Percentiles rank a stretch among this genome's conserved stretches.
phyloP scores from a whole-genome alignment of 2,329 filamentous ascomycete genomes.

The Rutstroemia sp. region DNA sequence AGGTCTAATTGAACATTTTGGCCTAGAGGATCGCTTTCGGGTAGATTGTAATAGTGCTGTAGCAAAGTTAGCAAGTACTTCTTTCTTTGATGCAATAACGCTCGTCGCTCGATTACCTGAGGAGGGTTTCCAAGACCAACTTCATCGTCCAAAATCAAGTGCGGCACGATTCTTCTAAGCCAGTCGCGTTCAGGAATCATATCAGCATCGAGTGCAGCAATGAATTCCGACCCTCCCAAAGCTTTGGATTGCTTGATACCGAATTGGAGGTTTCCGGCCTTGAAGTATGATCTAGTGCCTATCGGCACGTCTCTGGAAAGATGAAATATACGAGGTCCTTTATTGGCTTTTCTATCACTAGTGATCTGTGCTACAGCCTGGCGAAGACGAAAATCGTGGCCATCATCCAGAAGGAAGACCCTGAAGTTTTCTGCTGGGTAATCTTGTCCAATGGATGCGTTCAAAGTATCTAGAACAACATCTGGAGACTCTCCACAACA shows the following conservation, averaged over 20 bases:
- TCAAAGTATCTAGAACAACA: background rate
- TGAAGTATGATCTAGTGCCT: constrained; percentile 44
- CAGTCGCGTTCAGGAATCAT: constrained; percentile 58
- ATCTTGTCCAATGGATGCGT: background rate
- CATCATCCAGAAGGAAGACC: constrained; percentile 50
- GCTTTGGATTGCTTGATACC: constrained; percentile 42
- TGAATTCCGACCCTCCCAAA: constrained; percentile 46
- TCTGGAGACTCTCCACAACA: too few relatives aligned
- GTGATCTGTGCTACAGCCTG: too few relatives aligned
- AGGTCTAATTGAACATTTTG: too few relatives aligned
- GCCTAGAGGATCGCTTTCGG: too few relatives aligned
- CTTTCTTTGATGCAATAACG: too few relatives aligned
- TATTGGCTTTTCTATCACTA: too few relatives aligned
- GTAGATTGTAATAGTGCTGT: too few relatives aligned
- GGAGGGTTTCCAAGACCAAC: too few relatives aligned
- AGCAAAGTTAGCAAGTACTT: too few relatives aligned
- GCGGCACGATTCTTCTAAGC: constrained; percentile 16
- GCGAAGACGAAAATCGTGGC: constrained; percentile 35
- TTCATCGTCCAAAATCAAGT: too few relatives aligned
- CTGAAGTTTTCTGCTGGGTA: constrained; percentile 46
- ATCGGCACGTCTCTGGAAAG: background rate
- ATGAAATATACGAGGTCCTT: too few relatives aligned
- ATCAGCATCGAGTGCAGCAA: constrained; percentile 58
- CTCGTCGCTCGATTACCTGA: too few relatives aligned
- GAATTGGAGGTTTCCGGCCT: constrained; percentile 57